Evolutionary conservation across 495 filamentous ascomycete species (phyloP).

Genomic region (Chaetomidium leptoderma): DNA sequence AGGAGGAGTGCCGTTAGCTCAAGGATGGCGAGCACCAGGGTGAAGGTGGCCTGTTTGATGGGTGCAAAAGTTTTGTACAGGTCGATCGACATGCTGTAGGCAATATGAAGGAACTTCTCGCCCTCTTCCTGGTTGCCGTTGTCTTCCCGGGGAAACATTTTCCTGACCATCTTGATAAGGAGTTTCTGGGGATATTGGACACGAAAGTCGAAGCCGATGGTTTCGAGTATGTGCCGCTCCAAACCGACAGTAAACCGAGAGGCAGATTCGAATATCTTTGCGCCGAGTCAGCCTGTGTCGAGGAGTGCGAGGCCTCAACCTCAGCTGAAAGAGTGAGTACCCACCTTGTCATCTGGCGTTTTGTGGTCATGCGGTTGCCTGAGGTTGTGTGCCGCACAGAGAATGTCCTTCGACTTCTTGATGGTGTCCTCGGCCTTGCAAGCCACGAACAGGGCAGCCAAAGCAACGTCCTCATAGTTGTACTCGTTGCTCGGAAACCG

Average conservation of each 20-base stretch:
- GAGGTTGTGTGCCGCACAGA: constrained; percentile 85
- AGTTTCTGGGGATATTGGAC: constrained; percentile 80
- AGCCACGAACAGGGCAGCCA: constrained; percentile 81
- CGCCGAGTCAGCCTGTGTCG: not conserved
- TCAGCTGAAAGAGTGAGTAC: constrained; percentile 5
- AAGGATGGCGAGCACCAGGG: constrained; percentile 75
- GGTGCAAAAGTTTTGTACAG: constrained; percentile 90
- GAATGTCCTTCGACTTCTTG: constrained; percentile 91
- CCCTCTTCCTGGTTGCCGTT: constrained; percentile 14
- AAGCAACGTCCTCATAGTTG: constrained; percentile 66
- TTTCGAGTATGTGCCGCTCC: constrained; percentile 91
- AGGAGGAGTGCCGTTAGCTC: constrained; percentile 71
- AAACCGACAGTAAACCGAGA: constrained; percentile 78
- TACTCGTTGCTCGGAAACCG: constrained; percentile 71
- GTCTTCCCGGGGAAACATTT: constrained; percentile 37
- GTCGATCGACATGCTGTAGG: constrained; percentile 80
- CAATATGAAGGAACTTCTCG: constrained; percentile 53
- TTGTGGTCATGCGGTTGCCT: constrained; percentile 70
- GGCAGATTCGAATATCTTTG: constrained; percentile 69
- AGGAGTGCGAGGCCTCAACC: not conserved
- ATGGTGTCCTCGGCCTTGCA: constrained; percentile 98
- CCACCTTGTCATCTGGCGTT: constrained; percentile 76
- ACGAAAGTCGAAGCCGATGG: constrained; percentile 90
- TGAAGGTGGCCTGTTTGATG: constrained; percentile 75
- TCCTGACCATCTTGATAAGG: constrained; percentile 67